Evolutionary conservation across 2,329 filamentous ascomycete genomes (phyloP), one percentile per base, ranked within the genome.

Genomic region (Penicillium sp.): DNA sequence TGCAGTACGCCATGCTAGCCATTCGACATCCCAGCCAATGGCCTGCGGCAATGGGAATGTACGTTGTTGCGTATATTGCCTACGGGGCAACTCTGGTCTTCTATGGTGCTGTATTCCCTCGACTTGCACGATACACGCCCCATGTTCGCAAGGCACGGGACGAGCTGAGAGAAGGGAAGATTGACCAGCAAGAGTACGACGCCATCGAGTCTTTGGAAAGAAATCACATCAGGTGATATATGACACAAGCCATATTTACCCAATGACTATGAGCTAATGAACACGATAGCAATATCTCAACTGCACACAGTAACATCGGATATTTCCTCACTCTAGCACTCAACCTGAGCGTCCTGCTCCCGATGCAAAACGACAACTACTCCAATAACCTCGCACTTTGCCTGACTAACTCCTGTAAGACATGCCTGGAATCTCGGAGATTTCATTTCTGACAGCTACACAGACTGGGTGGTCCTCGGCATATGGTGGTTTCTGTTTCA

Each of bases 401-500:
- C 36, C 42, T 70, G 18, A 69, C 65, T 11, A 70, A 69, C 38
- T 64, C 65, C 27, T 70, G 67, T 69, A 42, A 27, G 65, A 40
- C 13, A 19, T 11, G 7, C 8, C 14, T 14, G 2, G 4, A 9
- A 4, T 11, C 4, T 14, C 8, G 13, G 3, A 1, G 4, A 13
- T 5, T 19, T 4, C n/a, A 15, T 13, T 13, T 3, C 42, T 46
- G 14, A 48, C 16, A 6, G 4, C 43, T 27, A n/a, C 4, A 36
- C 35, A 68, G 66, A 69, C 33, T 69, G 67, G 68, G 57, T 70
- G 8, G 36, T 70, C 0, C 53, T 70, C 9, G 67, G 66, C 3
- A 53, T 70, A 8, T 69, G 65, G 62, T 70, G 68, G 67, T 70
- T 70, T 33, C 51, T 69, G 14, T 70, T 67, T 37, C 65, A 70